phyloP scores from a whole-genome alignment of 148 eudicot genomes.

The Cornus kousa region DNA sequence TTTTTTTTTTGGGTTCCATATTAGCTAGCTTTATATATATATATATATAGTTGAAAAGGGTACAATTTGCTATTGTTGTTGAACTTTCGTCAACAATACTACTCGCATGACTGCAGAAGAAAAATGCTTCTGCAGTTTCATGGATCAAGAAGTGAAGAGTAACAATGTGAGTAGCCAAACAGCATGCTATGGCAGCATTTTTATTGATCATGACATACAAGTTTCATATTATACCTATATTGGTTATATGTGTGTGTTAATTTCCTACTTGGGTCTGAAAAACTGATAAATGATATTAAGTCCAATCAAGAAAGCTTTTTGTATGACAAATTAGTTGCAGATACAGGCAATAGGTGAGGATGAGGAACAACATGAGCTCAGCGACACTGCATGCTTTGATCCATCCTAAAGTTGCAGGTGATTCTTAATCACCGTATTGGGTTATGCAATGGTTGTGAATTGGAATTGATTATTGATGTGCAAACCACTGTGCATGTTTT shows the following conservation, averaged over 20 bases:
- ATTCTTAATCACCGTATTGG: too few species aligned
- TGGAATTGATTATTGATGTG: too few species aligned
- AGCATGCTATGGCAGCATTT: too few species aligned
- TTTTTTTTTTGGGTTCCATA: not conserved
- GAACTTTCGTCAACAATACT: not conserved
- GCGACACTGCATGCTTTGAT: too few species aligned
- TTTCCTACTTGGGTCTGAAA: not conserved
- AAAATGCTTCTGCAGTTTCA: too few species aligned
- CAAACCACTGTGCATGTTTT: too few species aligned
- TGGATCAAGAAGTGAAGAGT: too few species aligned
- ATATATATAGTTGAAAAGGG: not conserved
- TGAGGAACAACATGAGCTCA: not conserved
- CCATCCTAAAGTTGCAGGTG: too few species aligned
- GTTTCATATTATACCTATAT: not conserved
- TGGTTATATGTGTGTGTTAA: not conserved
- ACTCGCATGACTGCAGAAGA: not conserved
- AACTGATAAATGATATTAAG: not conserved
- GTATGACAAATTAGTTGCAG: not conserved
- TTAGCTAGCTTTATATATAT: not conserved
- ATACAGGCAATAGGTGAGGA: not conserved
- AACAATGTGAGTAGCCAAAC: too few species aligned
- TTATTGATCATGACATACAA: not conserved
- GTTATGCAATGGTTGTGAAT: too few species aligned
- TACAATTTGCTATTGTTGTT: not conserved
- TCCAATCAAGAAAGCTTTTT: not conserved